phyloP scores from a whole-genome alignment of 371 early-diverging fungal species.

The Mucor circinelloides region DNA sequence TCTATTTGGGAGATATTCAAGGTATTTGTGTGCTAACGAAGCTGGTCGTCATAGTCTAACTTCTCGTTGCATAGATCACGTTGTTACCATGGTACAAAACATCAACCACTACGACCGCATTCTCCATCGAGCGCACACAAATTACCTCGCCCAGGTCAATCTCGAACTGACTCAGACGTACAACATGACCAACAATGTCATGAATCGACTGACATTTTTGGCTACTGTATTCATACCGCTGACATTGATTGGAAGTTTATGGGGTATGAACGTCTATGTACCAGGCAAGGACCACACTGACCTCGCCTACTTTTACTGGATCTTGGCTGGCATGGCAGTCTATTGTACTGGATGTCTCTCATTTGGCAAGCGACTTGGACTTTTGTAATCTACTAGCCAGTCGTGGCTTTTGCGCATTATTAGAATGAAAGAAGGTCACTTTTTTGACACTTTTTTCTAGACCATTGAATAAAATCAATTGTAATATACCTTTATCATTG shows the following conservation, averaged over 20 bases:
- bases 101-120: slow-evolving; percentile 78
- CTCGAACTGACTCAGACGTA: slow-evolving; percentile 81
- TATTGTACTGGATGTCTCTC: slow-evolving; percentile 24
- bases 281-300: slow-evolving; percentile 70
- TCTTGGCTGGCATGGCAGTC: slow-evolving; percentile 58
- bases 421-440: neutral
- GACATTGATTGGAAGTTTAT: slow-evolving; percentile 80
- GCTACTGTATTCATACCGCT: slow-evolving; percentile 86
- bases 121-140: slow-evolving; percentile 77
- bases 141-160: slow-evolving; percentile 82
- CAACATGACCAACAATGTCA: slow-evolving; percentile 77
- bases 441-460: neutral
- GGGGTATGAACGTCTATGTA: slow-evolving; percentile 63
- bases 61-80: slow-evolving; percentile 57
- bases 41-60: neutral
- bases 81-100: slow-evolving; percentile 78
- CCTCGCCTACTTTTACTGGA: slow-evolving; percentile 75
- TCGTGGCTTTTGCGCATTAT: slow-evolving; percentile 3
- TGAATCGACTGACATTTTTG: slow-evolving; percentile 80
- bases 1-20: slow-evolving; percentile 92
- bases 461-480: neutral
- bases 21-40: slow-evolving; percentile 42
- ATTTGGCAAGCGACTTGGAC: slow-evolving; percentile 32
- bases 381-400: slow-evolving; percentile 12
- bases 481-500: neutral